phyloP scores from a whole-genome alignment of 495 filamentous ascomycete genomes.

The Aspergillus cavernicola region DNA sequence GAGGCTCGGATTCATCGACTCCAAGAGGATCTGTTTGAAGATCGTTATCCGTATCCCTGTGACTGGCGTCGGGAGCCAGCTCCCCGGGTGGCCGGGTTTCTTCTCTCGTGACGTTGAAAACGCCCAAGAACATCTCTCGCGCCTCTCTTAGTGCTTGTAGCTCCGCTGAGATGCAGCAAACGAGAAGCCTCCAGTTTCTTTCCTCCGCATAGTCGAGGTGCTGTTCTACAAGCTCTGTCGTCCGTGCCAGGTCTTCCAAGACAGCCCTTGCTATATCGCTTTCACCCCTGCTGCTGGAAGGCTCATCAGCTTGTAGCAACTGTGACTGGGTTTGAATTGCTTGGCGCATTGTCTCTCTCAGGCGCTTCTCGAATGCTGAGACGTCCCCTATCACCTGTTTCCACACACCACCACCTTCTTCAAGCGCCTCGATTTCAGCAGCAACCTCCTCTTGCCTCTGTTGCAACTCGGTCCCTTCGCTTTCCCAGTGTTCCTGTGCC shows the following conservation, averaged over 20 bases:
- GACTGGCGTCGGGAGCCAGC: not conserved
- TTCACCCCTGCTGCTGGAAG: constrained; percentile 14
- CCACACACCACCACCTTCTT: constrained; percentile 82
- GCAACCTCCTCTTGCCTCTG: constrained; percentile 58
- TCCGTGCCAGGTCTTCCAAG: constrained; percentile 40
- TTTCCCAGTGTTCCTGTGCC: constrained; percentile 72
- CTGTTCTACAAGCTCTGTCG: constrained; percentile 34
- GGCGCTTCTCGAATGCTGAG: constrained; percentile 60
- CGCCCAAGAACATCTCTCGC: constrained; percentile 56
- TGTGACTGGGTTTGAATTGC: constrained; percentile 27
- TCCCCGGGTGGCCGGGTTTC: constrained; percentile 17
- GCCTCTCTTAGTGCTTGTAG: constrained; percentile 77
- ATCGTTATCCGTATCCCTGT: constrained; percentile 1
- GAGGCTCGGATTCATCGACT: constrained; percentile 35
- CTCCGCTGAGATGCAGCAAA: constrained; percentile 86
- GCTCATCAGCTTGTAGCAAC: constrained; percentile 11
- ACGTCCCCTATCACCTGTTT: constrained; percentile 62
- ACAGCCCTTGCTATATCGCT: constrained; percentile 34
- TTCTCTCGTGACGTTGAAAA: constrained; percentile 35
- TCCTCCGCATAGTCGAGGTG: constrained; percentile 40
- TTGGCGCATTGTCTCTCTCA: constrained; percentile 54
- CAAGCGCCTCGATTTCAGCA: constrained; percentile 69
- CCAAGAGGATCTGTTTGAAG: constrained; percentile 20
- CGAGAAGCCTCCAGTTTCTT: constrained; percentile 78
- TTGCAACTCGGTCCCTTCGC: constrained; percentile 56